Evolutionary conservation across 2,329 filamentous ascomycete species (phyloP).

Genomic region (Gnomoniopsis smithogilvyi): DNA sequence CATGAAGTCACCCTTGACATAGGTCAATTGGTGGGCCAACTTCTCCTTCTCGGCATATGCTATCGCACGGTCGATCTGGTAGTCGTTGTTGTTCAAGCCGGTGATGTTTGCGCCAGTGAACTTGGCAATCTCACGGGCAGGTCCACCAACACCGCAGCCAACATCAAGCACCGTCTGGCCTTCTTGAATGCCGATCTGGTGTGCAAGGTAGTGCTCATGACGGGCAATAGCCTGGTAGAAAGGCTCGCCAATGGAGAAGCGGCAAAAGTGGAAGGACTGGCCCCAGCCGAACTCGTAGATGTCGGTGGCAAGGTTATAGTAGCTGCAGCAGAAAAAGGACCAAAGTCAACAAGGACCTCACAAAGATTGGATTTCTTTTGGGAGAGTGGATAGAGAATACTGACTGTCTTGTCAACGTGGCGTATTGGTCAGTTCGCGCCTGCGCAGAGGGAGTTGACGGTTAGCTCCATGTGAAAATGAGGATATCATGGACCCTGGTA

Average conservation of each 20-base stretch:
- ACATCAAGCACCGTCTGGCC: slow-evolving; percentile 92
- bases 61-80: slow-evolving; percentile 94
- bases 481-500: not conserved
- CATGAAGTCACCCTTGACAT: slow-evolving; percentile 98
- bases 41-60: slow-evolving; percentile 80
- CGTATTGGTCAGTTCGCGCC: slow-evolving; percentile 83
- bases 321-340: slow-evolving; percentile 47
- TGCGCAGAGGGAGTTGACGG: slow-evolving; percentile 33
- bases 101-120: slow-evolving; percentile 88
- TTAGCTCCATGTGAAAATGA: slow-evolving; percentile 14
- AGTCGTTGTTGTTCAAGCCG: slow-evolving; percentile 98
- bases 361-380: too few relatives aligned
- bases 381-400: slow-evolving; percentile 30
- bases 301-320: slow-evolving; percentile 97
- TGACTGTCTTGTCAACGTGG: slow-evolving; percentile 87
- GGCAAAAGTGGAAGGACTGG: slow-evolving; percentile 95
- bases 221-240: slow-evolving; percentile 91
- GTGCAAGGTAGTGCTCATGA: slow-evolving; percentile 96
- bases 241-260: slow-evolving; percentile 80
- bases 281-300: slow-evolving; percentile 97
- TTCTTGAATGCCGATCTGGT: slow-evolving; percentile 80
- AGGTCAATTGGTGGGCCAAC: slow-evolving; percentile 74
- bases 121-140: slow-evolving; percentile 92
- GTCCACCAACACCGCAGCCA: slow-evolving; percentile 94
- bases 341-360: not conserved